A percentile compares a stretch with the other conserved stretches of the same genome.
Evolutionary conservation across 179 eudicot species (phyloP).

Genomic region (Monotropa hypopitys): DNA sequence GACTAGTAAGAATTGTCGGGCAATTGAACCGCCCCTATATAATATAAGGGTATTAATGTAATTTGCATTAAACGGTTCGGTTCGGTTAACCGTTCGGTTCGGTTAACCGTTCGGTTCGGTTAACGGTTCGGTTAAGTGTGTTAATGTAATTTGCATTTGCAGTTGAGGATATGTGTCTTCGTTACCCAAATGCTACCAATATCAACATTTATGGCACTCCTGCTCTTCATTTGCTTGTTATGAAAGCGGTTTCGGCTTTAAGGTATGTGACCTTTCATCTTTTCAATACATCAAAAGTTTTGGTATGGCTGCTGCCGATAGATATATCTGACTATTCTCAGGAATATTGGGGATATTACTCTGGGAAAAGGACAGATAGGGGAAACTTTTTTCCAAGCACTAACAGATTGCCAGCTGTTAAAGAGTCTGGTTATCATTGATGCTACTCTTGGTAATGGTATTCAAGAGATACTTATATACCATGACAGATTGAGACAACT

Average conservation of each 20-base stretch:
- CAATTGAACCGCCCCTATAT: too few species aligned
- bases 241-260: constrained; percentile 58
- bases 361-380: constrained; percentile 73
- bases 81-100: too few species aligned
- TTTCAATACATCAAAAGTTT: neutral
- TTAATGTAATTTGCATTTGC: constrained; percentile 18
- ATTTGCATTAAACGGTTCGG: too few species aligned
- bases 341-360: constrained; percentile 69
- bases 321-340: constrained; percentile 18
- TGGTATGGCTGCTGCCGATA: constrained; percentile 11
- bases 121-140: too few species aligned
- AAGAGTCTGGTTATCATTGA: constrained; percentile 59
- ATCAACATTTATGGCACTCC: constrained; percentile 61
- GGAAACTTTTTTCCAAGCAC: constrained; percentile 59
- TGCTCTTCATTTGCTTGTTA: constrained; percentile 47
- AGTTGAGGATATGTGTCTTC: constrained; percentile 89
- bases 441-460: constrained; percentile 75
- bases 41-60: too few species aligned
- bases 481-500: constrained; percentile 74
- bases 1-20: too few species aligned
- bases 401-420: constrained; percentile 58
- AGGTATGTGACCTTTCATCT: constrained; percentile 33
- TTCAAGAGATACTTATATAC: constrained; percentile 66
- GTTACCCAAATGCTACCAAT: constrained; percentile 78
- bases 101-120: too few species aligned